These are phyloP conservation scores for Geranium rotundifolium DNA, from an alignment of 345 rosid species.

Conservation along the genomic window DNA sequence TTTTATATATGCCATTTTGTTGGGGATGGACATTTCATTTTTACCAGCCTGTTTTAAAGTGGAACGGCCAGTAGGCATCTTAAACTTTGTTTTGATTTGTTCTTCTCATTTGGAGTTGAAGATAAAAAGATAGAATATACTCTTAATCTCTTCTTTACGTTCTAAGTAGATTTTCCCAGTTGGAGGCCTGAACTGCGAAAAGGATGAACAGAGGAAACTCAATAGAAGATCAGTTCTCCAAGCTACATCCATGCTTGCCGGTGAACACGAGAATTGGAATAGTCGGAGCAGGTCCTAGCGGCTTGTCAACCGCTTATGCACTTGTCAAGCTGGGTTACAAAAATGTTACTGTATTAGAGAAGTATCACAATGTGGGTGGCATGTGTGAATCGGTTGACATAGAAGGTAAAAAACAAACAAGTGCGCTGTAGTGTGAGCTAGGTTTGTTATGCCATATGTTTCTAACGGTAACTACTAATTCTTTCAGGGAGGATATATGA, in stretches of 20 bases:
- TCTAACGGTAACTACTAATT: background rate
- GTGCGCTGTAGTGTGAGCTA: background rate
- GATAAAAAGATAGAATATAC: background rate
- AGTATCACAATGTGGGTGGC: constrained; percentile 49
- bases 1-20: too few species aligned
- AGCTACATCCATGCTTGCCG: constrained; percentile 50
- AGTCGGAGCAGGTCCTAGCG: constrained; percentile 60
- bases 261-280: constrained; percentile 43
- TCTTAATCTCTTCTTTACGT: background rate
- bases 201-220: constrained; percentile 31
- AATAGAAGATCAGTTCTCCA: constrained; percentile 43
- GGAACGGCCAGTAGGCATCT: background rate
- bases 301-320: constrained; percentile 56
- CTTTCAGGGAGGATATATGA: constrained; percentile 48
- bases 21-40: too few species aligned
- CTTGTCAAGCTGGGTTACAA: constrained; percentile 49
- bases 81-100: background rate
- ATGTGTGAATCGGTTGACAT: constrained; percentile 65
- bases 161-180: constrained; percentile 5
- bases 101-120: background rate
- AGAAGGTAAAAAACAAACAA: constrained; percentile 29
- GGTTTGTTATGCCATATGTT: background rate
- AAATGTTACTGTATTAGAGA: constrained; percentile 45
- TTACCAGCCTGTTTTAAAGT: background rate
- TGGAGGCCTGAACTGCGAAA: constrained; percentile 9